Base-by-base conservation (phyloP, 106 monocot genomes). In the Dendrobium nobile region DNA sequence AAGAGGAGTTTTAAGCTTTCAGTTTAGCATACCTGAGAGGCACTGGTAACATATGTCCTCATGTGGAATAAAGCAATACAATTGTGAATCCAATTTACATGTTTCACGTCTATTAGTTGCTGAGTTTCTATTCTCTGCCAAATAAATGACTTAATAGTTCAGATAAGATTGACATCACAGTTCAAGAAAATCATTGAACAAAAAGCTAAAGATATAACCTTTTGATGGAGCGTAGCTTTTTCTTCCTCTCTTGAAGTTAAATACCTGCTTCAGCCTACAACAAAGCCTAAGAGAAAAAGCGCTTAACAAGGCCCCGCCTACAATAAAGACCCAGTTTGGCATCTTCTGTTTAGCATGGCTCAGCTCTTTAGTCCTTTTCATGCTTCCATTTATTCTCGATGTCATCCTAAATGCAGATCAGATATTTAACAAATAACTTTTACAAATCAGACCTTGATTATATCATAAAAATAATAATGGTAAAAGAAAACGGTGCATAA, bases 311-410 rank as follows among this genome's bases (percentile, higher is more conserved):
- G 92, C 94, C 47, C 94, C 88, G 54, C 97, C 97, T 72, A 86
- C 84, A 81, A 97, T 82, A 79, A 97, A 84, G 27, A 94, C 80
- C 97, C 94, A 97, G 80, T 94, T 94, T 80, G 94, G 87, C 31
- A 88, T 87, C 9, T 90, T 87, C 48, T 78, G 79, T 85, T 89
- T 91, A 51, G 84, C 18, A 42, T 86, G 84, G 3, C 85, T 84
- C 72, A 77, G 19, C 56, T 81, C 87, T 41, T 84, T 81, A 72
- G 80, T 61, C 85, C 87, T 88, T 70, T 80, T 82, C 72, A 78
- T 80, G 40, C 44, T 79, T 22, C 81, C 83, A 80, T 76, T 79
- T 80, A 79, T 24, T 68, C 88, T 89, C 68, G 80, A 54, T 85
- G 87, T 88, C 96, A 94, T 94, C 37, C 85, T 79, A 88, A 82